Evolutionary conservation across 2,329 filamentous ascomycete species (phyloP).

Genomic region (Chalaropsis ovoidea): DNA sequence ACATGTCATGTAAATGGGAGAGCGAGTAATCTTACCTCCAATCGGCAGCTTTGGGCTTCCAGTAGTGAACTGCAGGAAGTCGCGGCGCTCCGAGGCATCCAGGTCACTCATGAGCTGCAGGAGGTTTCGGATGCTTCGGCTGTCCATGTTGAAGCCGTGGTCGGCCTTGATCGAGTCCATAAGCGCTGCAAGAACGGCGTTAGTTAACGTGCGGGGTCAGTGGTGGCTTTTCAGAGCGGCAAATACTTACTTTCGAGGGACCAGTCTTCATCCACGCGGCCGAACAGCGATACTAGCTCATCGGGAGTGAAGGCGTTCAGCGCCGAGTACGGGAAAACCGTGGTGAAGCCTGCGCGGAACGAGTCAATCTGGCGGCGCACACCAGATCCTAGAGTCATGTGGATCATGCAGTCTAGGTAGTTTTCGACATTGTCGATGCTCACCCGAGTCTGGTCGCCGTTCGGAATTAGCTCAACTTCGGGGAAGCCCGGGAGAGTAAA

Average conservation of each 20-base stretch:
- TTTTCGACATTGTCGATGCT: constrained; percentile 83
- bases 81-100: constrained; percentile 60
- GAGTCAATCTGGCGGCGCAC: constrained; percentile 83
- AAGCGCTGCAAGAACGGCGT: constrained; percentile 49
- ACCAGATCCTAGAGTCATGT: constrained; percentile 80
- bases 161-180: constrained; percentile 99
- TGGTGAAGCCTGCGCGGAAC: constrained; percentile 82
- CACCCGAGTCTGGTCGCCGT: constrained; percentile 64
- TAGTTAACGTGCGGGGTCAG: constrained; percentile 25
- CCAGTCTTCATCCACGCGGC: constrained; percentile 90
- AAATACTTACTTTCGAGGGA: constrained; percentile 75
- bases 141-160: constrained; percentile 97
- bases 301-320: constrained; percentile 88
- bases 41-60: constrained; percentile 97
- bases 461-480: constrained; percentile 66
- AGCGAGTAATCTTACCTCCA: constrained; percentile 57
- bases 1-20: neutral
- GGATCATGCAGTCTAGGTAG: constrained; percentile 82
- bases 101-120: constrained; percentile 92
- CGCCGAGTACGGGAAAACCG: constrained; percentile 91
- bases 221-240: neutral
- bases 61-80: constrained; percentile 96
- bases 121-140: constrained; percentile 85
- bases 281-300: constrained; percentile 90
- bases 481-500: constrained; percentile 92